Evolutionary conservation across 768 basidiomycete species (phyloP), one percentile per base, ranked within the genome.

Genomic region (Termitomyces sp.): DNA sequence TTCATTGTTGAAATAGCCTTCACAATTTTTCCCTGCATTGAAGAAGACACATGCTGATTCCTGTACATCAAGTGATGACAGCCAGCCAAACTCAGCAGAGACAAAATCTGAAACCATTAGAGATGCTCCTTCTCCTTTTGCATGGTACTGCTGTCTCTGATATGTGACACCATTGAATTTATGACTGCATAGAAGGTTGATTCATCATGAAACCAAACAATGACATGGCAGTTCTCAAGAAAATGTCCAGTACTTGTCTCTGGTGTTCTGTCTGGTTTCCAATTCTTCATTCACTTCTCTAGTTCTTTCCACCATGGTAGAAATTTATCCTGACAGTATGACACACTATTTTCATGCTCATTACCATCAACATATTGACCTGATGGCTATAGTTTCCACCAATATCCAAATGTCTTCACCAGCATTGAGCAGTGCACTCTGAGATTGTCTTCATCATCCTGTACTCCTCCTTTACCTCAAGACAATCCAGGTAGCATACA

Each of bases 321-420:
- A 57, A 70, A 73, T 15, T 64, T 50, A 15, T 67, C 53, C 37
- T 75, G 65, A 1, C 66, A 66, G 54, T 78, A 76, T 2, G 66
- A 42, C 0, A 72, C 66, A 8, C 79, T 71, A 68, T 78, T 76
- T 9, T 63, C 66, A 1, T 68, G 59, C 56, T 77, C 71, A 61
- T 77, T 74, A n/a, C 76, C 71, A 69, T 76, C 74, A 17, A 69
- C 56, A 62, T 75, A 78, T 63, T 72, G 69, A 17, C 74, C 73
- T 10, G 65, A 68, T 4, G 66, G 69, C 3, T 61, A 60, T 3
- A 64, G 57, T 11, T 32, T 67, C 67, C 70, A 76, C 1, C 66
- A 45, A 55, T 72, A 76, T 1, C 59, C 70, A 53, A 78, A 60
- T 5, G 49, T 58, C 2, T 63, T 64, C 65, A 79, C 76, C 78